These are phyloP conservation scores for Purpureocillium lavendulum DNA, from an alignment of 2,329 filamentous ascomycete species.

Conservation along the genomic window DNA sequence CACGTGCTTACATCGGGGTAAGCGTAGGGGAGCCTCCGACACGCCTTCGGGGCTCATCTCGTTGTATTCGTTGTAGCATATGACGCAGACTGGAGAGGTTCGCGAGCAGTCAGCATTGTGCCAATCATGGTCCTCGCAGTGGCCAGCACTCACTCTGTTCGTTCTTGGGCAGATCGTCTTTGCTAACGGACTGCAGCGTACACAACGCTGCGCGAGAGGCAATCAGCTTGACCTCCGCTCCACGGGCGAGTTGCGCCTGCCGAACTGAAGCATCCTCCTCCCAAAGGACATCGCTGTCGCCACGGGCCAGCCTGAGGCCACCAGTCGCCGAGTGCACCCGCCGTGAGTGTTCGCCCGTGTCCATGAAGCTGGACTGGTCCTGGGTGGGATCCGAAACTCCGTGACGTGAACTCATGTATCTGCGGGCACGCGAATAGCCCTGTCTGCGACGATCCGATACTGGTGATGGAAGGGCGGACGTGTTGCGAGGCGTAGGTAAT, in stretches of 20 bases:
- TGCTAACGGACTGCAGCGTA: conserved; percentile 36
- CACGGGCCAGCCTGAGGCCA: not conserved
- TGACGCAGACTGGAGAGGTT: conserved; percentile 47
- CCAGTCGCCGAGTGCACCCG: not conserved
- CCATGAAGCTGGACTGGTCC: conserved; percentile 1
- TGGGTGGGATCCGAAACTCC: conserved; percentile 12
- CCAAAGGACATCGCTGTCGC: conserved; percentile 2
- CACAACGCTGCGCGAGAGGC: conserved; percentile 38
- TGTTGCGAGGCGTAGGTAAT: not conserved
- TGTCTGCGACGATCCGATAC: conserved; percentile 16
- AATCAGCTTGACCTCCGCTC: conserved; percentile 34
- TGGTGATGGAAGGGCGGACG: conserved; percentile 9
- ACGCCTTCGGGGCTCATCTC: conserved; percentile 48
- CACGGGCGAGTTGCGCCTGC: conserved; percentile 37
- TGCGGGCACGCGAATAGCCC: conserved; percentile 16
- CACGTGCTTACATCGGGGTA: conserved; percentile 55
- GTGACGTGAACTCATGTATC: conserved; percentile 14
- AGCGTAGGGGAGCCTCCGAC: conserved; percentile 45
- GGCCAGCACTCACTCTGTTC: conserved; percentile 37
- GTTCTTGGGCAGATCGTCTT: conserved; percentile 33
- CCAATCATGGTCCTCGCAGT: not conserved
- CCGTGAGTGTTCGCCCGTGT: not conserved
- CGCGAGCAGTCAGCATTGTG: not conserved
- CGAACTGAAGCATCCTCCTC: conserved; percentile 25
- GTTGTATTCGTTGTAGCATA: conserved; percentile 58